Conservation (phyloP, 2,329 filamentous ascomycete species). For the Ophiocordyceps sinensis region DNA sequence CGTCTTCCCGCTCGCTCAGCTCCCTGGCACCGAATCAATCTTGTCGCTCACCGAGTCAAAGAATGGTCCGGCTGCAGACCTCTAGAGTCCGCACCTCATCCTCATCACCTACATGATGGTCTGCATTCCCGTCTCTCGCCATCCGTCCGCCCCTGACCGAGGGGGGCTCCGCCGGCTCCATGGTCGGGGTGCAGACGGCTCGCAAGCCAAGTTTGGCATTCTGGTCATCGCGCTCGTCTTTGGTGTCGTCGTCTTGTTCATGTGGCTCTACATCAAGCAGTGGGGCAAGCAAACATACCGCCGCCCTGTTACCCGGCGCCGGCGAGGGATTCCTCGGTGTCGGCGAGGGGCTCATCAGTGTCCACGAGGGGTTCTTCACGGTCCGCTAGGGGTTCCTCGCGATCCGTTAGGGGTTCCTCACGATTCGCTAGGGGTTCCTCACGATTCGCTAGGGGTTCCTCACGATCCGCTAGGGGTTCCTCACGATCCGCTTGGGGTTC, state of each 20-base stretch:
- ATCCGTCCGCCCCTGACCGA: constrained; percentile 2
- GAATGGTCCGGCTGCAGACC: too few species aligned
- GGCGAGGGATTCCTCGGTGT: neutral
- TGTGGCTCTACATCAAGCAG: neutral
- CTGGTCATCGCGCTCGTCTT: neutral
- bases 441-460: too few species aligned
- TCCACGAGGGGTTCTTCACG: neutral
- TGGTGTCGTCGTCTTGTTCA: neutral
- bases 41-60: too few species aligned
- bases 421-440: too few species aligned
- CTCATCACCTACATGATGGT: neutral
- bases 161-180: neutral
- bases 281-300: neutral
- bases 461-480: too few species aligned
- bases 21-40: too few species aligned
- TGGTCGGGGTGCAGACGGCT: neutral
- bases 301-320: neutral
- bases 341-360: neutral
- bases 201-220: neutral
- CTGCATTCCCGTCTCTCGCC: neutral
- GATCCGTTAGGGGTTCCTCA: too few species aligned
- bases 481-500: too few species aligned
- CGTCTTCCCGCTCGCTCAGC: too few species aligned
- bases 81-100: too few species aligned
- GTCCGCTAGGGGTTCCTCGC: neutral